Percentiles rank a stretch among this genome's conserved stretches.
These are phyloP conservation scores for Boletus reticulatus DNA, from an alignment of 768 basidiomycete genomes.

Conservation along the genomic window DNA sequence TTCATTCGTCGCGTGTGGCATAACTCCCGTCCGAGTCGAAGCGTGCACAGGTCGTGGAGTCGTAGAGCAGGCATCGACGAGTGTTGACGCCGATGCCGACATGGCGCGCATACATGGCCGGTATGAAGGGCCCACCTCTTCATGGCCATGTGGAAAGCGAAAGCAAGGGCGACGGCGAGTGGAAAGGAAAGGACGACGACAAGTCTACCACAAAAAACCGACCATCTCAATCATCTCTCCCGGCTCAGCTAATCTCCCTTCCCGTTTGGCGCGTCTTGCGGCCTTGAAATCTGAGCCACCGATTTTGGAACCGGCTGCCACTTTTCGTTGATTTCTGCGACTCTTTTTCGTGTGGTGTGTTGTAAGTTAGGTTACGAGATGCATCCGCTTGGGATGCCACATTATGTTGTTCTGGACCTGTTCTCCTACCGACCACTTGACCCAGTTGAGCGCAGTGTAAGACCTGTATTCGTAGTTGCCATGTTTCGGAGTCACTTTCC, in stretches of 20 bases:
- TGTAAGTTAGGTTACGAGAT: too few species aligned
- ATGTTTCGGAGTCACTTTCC: too few species aligned
- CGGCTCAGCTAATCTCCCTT: constrained; percentile 15
- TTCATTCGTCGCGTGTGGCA: not conserved
- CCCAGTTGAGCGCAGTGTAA: too few species aligned
- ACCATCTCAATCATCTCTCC: constrained; percentile 31
- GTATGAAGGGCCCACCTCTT: not conserved
- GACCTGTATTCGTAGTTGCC: too few species aligned
- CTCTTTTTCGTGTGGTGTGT: too few species aligned
- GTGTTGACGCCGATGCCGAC: too few species aligned
- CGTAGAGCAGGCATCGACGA: not conserved
- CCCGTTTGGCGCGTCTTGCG: constrained; percentile 26
- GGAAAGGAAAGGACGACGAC: too few species aligned
- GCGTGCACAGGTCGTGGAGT: not conserved
- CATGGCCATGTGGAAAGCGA: not conserved
- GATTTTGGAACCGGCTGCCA: constrained; percentile 23
- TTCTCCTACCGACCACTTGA: too few species aligned
- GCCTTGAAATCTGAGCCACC: constrained; percentile 31
- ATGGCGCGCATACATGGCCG: not conserved
- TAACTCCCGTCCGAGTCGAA: not conserved
- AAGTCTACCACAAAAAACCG: constrained; percentile 21
- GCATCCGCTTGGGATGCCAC: too few species aligned
- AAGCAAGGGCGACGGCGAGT: not conserved
- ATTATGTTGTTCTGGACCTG: too few species aligned
- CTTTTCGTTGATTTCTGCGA: too few species aligned